Evolutionary conservation across 768 basidiomycete species (phyloP).

Genomic region (Tulasnella sp.): DNA sequence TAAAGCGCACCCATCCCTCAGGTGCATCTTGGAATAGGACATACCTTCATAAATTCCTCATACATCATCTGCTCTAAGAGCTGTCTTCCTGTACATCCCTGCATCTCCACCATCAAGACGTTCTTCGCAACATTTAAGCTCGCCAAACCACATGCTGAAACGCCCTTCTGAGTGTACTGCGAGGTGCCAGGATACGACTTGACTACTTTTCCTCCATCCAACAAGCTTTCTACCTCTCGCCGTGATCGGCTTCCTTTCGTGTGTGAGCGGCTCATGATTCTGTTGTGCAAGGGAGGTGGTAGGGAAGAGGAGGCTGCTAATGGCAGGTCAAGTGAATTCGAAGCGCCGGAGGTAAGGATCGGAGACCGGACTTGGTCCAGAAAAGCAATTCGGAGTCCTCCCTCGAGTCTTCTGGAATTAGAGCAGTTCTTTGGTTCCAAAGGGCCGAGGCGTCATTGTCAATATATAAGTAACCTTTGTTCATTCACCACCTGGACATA

Average conservation of each 20-base stretch:
- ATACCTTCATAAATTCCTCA: constrained; percentile 35
- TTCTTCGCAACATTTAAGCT: constrained; percentile 55
- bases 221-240: not conserved
- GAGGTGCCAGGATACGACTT: constrained; percentile 40
- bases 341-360: not conserved
- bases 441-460: no score
- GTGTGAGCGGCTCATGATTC: not conserved
- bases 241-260: not conserved
- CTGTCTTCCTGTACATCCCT: constrained; percentile 27
- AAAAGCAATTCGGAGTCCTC: not conserved
- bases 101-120: constrained; percentile 36
- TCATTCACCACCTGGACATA: not conserved
- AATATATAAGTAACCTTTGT: not conserved
- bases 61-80: constrained; percentile 34
- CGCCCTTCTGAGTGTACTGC: constrained; percentile 44
- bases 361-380: not conserved
- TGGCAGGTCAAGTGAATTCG: not conserved
- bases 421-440: not conserved
- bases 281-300: not conserved
- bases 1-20: not conserved
- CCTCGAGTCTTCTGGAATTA: not conserved
- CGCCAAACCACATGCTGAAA: constrained; percentile 58
- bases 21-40: not conserved
- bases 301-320: not conserved
- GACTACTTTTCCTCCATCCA: constrained; percentile 5